These are phyloP conservation scores for Parascedosporium putredinis DNA, from an alignment of 2,329 filamentous ascomycete genomes.

Conservation along the genomic window DNA sequence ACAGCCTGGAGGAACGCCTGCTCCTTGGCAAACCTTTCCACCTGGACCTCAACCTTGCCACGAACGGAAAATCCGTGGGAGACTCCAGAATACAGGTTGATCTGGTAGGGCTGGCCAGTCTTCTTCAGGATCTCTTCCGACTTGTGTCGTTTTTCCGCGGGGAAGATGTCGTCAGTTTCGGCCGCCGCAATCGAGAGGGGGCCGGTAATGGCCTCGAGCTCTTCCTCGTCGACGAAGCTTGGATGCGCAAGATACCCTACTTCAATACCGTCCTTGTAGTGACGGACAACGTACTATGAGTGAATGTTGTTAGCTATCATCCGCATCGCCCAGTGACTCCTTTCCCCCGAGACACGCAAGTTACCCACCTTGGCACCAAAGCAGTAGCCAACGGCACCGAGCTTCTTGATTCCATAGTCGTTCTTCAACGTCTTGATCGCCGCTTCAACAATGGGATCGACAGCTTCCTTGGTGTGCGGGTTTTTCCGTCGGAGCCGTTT, in stretches of 20 bases:
- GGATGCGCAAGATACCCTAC: slow-evolving; percentile 69
- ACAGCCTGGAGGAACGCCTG: slow-evolving; percentile 71
- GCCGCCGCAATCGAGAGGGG: slow-evolving; percentile 58
- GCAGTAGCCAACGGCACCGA: slow-evolving; percentile 63
- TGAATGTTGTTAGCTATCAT: background rate
- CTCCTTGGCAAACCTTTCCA: slow-evolving; percentile 63
- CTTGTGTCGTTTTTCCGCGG: slow-evolving; percentile 50
- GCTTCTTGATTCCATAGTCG: slow-evolving; percentile 42
- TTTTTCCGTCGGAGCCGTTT: slow-evolving; percentile 36
- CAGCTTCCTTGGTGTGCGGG: slow-evolving; percentile 22
- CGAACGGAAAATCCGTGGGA: slow-evolving; percentile 68
- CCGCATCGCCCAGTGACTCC: background rate
- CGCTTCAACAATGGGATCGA: slow-evolving; percentile 20
- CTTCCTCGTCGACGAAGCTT: slow-evolving; percentile 58
- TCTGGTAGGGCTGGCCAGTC: slow-evolving; percentile 56
- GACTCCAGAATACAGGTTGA: slow-evolving; percentile 63
- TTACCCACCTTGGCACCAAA: slow-evolving; percentile 57
- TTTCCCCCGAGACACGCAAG: background rate
- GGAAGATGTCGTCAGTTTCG: slow-evolving; percentile 58
- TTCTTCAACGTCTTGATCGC: slow-evolving; percentile 46
- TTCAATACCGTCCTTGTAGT: slow-evolving; percentile 52
- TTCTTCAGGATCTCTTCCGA: slow-evolving; percentile 53
- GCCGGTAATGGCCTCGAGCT: slow-evolving; percentile 54
- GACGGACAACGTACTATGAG: slow-evolving; percentile 55
- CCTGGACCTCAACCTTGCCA: slow-evolving; percentile 46